Evolutionary conservation across 192 early-diverging fungal genomes (phyloP).

Genomic region (Gonapodya sp.): DNA sequence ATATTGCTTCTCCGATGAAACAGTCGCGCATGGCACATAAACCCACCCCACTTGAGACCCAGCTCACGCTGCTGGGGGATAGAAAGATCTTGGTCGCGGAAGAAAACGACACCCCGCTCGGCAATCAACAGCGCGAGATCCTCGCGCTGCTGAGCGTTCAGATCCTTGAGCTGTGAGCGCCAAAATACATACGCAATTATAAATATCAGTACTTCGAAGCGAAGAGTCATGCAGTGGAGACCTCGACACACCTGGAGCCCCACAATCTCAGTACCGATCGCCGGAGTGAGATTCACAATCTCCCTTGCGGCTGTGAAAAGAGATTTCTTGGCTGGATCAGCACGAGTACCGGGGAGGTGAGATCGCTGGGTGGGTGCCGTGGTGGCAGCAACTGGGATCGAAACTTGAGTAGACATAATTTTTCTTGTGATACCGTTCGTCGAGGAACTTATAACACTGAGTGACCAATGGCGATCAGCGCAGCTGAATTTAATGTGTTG

Average conservation of each 20-base stretch:
- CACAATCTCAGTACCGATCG: conserved; percentile 56
- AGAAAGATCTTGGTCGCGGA: conserved; percentile 54
- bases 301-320: conserved; percentile 43
- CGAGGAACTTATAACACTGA: too few species aligned
- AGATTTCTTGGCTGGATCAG: conserved; percentile 42
- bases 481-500: too few species aligned
- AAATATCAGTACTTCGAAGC: too few species aligned
- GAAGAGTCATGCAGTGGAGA: too few species aligned
- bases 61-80: conserved; percentile 43
- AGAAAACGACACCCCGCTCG: conserved; percentile 59
- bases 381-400: background rate
- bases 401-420: background rate
- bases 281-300: conserved; percentile 40
- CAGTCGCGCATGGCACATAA: too few species aligned
- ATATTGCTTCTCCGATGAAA: too few species aligned
- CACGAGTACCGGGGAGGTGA: conserved; percentile 16
- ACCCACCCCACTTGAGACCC: conserved; percentile 20
- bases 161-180: conserved; percentile 24
- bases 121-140: conserved; percentile 54
- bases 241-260: conserved; percentile 43
- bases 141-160: conserved; percentile 48
- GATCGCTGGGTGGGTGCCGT: background rate
- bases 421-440: too few species aligned
- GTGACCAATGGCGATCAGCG: too few species aligned
- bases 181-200: too few species aligned